phyloP scores from a whole-genome alignment of 1,284 basidiomycete species.

The Macrocystidia cucumis region DNA sequence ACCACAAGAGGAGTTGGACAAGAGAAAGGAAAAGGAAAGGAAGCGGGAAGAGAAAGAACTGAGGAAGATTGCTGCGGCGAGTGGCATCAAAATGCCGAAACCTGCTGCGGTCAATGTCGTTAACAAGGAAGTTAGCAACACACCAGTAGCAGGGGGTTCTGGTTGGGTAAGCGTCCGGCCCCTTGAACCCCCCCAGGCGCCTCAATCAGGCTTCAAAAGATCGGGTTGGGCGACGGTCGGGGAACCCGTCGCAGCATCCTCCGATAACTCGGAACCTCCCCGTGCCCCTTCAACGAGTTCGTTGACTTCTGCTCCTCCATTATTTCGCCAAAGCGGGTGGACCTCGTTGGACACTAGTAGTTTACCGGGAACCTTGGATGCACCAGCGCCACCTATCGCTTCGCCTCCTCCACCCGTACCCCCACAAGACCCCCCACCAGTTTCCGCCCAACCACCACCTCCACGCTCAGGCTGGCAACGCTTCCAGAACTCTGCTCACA shows the following conservation, averaged over 20 bases:
- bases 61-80: slow-evolving; percentile 70
- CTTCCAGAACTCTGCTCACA: slow-evolving; percentile 32
- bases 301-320: no score
- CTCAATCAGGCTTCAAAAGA: slow-evolving; percentile 35
- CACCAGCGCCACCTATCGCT: slow-evolving; percentile 15
- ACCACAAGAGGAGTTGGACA: slow-evolving; percentile 56
- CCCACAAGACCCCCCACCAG: no score
- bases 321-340: slow-evolving; percentile 53
- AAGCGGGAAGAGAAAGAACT: slow-evolving; percentile 77
- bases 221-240: slow-evolving; percentile 53
- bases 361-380: slow-evolving; percentile 14
- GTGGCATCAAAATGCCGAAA: slow-evolving; percentile 64
- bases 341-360: slow-evolving; percentile 44
- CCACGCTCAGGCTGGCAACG: slow-evolving; percentile 43
- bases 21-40: slow-evolving; percentile 73
- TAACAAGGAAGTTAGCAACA: slow-evolving; percentile 22
- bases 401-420: slow-evolving; percentile 14
- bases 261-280: slow-evolving; percentile 10
- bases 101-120: slow-evolving; percentile 21
- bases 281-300: no score
- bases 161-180: slow-evolving; percentile 39
- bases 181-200: slow-evolving; percentile 8
- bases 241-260: slow-evolving; percentile 12
- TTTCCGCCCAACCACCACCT: slow-evolving; percentile 13
- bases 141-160: slow-evolving; percentile 27